Conservation (phyloP, 768 basidiomycete genomes). For the Dioszegia crocea region DNA sequence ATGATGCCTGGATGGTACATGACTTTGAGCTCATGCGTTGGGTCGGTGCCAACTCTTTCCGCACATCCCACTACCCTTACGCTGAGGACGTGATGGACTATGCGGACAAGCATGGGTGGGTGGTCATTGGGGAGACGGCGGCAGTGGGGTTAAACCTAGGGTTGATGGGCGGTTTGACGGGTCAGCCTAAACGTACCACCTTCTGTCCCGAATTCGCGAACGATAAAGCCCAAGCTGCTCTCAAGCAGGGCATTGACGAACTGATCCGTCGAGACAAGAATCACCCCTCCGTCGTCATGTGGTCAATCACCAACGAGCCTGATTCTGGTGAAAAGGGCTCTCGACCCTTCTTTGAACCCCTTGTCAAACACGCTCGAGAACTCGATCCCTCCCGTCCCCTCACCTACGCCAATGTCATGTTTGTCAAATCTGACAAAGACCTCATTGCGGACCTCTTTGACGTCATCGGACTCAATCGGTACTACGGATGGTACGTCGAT, state of each 20-base stretch:
- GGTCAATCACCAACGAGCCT: constrained; percentile 35
- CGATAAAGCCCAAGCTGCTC: constrained; percentile 17
- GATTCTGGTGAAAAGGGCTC: constrained; percentile 23
- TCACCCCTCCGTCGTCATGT: constrained; percentile 34
- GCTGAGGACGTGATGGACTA: constrained; percentile 34
- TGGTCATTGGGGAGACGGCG: constrained; percentile 30
- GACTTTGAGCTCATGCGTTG: constrained; percentile 35
- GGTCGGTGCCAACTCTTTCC: constrained; percentile 32
- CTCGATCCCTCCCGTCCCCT: constrained; percentile 28
- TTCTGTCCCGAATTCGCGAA: constrained; percentile 23
- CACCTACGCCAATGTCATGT: constrained; percentile 21
- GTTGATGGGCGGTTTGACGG: constrained; percentile 24
- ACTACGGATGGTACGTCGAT: constrained; percentile 31
- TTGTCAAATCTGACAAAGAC: constrained; percentile 8
- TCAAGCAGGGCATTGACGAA: constrained; percentile 21
- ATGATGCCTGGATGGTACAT: constrained; percentile 36
- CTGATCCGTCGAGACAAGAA: constrained; percentile 31
- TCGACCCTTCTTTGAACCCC: constrained; percentile 25
- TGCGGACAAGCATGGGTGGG: constrained; percentile 31
- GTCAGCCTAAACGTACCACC: constrained; percentile 3
- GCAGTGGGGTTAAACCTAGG: constrained; percentile 29
- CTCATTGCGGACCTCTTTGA: constrained; percentile 28
- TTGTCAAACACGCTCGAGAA: constrained; percentile 16
- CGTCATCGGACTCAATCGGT: constrained; percentile 32
- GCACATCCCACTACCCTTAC: constrained; percentile 36